Evolutionary conservation across 2,329 filamentous ascomycete species (phyloP).

Genomic region (Juglanconis oblonga): DNA sequence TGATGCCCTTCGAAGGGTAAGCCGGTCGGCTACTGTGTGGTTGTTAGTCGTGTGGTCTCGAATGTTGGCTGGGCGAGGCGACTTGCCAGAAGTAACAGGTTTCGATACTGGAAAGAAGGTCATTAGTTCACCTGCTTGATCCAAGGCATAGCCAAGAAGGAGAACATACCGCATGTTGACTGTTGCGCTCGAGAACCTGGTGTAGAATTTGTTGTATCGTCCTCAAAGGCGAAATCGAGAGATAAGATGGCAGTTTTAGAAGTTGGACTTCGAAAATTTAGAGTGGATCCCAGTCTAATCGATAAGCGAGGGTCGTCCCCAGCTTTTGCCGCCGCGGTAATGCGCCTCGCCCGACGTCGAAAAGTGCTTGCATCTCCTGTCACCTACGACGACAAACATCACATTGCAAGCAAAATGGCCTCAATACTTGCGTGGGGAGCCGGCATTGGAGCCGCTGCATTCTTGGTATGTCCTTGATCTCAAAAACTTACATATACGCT

Average conservation of each 20-base stretch:
- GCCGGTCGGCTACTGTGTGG: conserved; percentile 47
- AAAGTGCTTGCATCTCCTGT: conserved; percentile 11
- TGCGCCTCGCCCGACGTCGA: not conserved
- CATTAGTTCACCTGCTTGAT: not conserved
- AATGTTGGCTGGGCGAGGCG: not conserved
- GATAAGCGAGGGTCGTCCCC: not conserved
- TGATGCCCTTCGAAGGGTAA: conserved; percentile 65
- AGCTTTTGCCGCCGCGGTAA: not conserved
- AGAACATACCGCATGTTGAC: conserved; percentile 29
- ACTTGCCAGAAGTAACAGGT: conserved; percentile 66
- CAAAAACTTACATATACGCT: not conserved
- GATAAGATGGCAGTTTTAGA: not conserved
- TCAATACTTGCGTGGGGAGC: conserved; percentile 57
- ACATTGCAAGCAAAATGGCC: conserved; percentile 45
- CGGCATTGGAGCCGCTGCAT: conserved; percentile 63
- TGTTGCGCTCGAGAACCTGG: not conserved
- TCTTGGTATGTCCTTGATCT: conserved; percentile 45
- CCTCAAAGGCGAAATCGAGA: not conserved
- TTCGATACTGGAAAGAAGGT: conserved; percentile 43
- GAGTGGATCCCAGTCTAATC: conserved; percentile 4
- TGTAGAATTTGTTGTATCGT: conserved; percentile 2
- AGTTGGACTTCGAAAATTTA: not conserved
- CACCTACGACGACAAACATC: conserved; percentile 4
- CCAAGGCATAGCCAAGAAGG: not conserved
- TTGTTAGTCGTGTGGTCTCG: conserved; percentile 1